Percentiles rank a stretch among this genome's conserved stretches.
phyloP scores from a whole-genome alignment of 2,329 filamentous ascomycete species.

The Neofusicoccum ribis region DNA sequence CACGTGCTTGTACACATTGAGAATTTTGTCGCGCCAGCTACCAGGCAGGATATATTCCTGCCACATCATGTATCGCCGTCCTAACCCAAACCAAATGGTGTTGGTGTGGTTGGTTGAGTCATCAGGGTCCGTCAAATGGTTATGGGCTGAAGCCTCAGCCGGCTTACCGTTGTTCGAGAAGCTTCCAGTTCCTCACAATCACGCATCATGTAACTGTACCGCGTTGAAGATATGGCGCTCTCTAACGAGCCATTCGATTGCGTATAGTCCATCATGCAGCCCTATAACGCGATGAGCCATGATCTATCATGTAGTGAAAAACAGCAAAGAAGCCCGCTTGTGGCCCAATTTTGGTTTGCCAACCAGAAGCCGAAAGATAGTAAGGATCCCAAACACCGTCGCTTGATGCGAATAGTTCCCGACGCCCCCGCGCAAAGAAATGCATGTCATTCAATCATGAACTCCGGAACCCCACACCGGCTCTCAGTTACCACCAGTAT shows the following conservation, averaged over 20 bases:
- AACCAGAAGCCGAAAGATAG: background rate
- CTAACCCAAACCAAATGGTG: no score
- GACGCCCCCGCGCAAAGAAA: slow-evolving; percentile 11
- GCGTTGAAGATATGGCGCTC: background rate
- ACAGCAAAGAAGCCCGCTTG: background rate
- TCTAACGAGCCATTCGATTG: background rate
- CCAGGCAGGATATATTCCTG: no score
- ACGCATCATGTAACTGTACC: background rate
- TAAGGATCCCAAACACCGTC: slow-evolving; percentile 14
- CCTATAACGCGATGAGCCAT: slow-evolving; percentile 7
- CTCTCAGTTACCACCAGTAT: background rate
- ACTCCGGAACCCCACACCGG: no score
- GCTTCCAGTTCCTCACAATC: no score
- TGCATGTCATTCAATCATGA: slow-evolving; percentile 17
- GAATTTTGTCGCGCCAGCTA: no score
- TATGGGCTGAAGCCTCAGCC: no score
- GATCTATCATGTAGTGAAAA: background rate
- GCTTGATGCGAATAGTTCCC: slow-evolving; percentile 13
- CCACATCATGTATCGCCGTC: no score
- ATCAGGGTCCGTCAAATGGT: no score
- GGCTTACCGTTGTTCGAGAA: no score
- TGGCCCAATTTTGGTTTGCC: background rate
- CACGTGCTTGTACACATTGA: no score
- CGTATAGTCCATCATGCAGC: background rate
- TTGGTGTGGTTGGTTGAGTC: no score